Evolutionary conservation across 1,284 basidiomycete genomes (phyloP), one percentile per base, ranked within the genome.

Genomic region (Sanghuangporus weigelae): DNA sequence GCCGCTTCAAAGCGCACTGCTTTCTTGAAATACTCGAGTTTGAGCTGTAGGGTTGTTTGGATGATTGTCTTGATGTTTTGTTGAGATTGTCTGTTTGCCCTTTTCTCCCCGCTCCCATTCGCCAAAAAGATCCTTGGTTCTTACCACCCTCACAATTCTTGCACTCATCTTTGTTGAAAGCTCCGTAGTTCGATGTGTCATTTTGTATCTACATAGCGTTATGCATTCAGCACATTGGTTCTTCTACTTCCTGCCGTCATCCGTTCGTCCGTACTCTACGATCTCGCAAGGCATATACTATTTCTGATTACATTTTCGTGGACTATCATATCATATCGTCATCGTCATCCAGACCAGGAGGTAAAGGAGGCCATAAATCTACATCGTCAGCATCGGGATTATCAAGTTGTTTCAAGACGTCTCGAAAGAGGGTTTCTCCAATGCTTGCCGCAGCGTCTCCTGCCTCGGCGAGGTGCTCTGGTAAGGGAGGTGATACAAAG

Each of bases 361-460:
- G 50, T 39, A 65, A 59, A 7, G 64, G 60, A 16, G 64, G 64
- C 64, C 64, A 65, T 19, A 65, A 39, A 1, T 62, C 55, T 6
- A 36, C 21, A 31, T 38, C 40, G 11, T 63, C 51, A n/a, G 39
- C 44, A 21, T 59, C 57, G 26, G 16, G 16, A 12, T 21, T 59
- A 6, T 49, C 60, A 2, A 65, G 46, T 16, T n/a, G 40, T 46
- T 71, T 71, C 0, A 82, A 71, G 0, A 82, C 78, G 53, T 79
- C 78, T 80, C 82, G 84, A 71, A 91, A 93, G 2, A 84, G 75
- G 11, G 70, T 70, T 72, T 93, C 86, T 0, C 86, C 90, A 64
- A 81, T 73, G 7, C 69, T 66, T 2, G 86, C 82, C 40, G 86
- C 81, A 44, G 78, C 73, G 71, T 93, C 89, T 26, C 84, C 78